These are phyloP conservation scores for Cytospora paraplurivora DNA, from an alignment of 2,329 filamentous ascomycete species.

Conservation along the genomic window DNA sequence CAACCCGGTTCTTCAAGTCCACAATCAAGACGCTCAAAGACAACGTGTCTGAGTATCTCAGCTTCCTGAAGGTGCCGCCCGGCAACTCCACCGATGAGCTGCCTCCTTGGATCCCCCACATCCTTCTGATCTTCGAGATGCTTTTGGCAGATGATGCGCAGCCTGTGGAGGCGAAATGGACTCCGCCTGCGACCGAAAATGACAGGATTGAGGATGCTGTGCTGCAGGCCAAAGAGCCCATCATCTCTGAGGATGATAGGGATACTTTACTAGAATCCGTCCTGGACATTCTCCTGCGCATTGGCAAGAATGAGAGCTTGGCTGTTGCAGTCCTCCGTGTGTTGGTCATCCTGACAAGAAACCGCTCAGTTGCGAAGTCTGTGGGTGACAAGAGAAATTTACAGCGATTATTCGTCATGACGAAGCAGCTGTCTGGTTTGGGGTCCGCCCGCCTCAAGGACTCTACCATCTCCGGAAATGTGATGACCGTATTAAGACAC, in stretches of 20 bases:
- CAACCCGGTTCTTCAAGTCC: constrained; percentile 72
- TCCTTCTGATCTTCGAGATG: constrained; percentile 87
- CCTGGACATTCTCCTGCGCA: constrained; percentile 79
- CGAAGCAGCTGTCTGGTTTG: constrained; percentile 83
- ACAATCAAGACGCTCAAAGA: constrained; percentile 75
- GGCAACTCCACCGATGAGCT: constrained; percentile 72
- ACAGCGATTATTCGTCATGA: constrained; percentile 89
- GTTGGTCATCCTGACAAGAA: constrained; percentile 83
- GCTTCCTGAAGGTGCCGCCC: constrained; percentile 73
- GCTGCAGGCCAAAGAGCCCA: constrained; percentile 60
- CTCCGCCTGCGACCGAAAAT: constrained; percentile 52
- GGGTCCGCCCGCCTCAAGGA: constrained; percentile 72
- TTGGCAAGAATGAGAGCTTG: constrained; percentile 84
- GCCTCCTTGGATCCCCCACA: constrained; percentile 90
- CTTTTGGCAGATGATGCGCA: constrained; percentile 88
- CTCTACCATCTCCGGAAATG: constrained; percentile 56
- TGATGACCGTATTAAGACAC: constrained; percentile 87
- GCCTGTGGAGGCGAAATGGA: constrained; percentile 75
- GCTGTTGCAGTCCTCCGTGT: constrained; percentile 83
- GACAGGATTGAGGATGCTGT: constrained; percentile 55
- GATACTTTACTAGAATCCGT: constrained; percentile 72
- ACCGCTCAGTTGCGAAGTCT: constrained; percentile 70
- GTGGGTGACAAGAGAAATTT: constrained; percentile 88
- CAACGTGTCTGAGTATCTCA: constrained; percentile 73
- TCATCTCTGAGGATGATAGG: constrained; percentile 68